Base-by-base conservation (phyloP, 768 basidiomycete genomes). In the Filobasidium floriforme region DNA sequence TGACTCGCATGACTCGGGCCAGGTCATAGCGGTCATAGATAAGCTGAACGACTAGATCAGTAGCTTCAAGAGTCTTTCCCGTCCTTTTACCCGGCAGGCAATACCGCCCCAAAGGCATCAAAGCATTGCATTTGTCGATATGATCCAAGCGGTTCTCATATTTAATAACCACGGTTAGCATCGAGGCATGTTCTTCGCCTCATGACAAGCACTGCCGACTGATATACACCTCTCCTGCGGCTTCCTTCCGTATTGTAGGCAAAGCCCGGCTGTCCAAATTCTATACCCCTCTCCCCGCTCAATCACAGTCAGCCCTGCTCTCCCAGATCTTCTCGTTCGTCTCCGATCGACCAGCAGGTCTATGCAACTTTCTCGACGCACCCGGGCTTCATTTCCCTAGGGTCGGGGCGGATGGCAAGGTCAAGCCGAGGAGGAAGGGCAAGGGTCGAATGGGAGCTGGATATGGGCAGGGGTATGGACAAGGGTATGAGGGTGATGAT, bases 301-400 rank as follows among this genome's bases (percentile, higher is more conserved):
- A 46, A 15, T 60, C 60, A 14, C 67, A 68, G 44, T 65, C 63
- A 19, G 69, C 73, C 24, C 82, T 93, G 40, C 85, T 94, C 60
- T 85, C 89, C 70, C 89, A 88, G 82, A 97, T 98, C 77, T 97
- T 90, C 80, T 86, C 87, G 19, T 85, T 97, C 61, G 85, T 99
- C 60, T 87, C 86, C 60, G 82, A 87, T 46, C 87, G 96, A 11
- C 89, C 90, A 14, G 81, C 86, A 2, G 86, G 86, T 0, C 82
- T 96, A 10, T 99, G 96, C 80, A 98, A 97, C 80, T 99, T 98
- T 77, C 85, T 98, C 37, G 96, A 98, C 74, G 93, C 81, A 7
- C 80, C 80, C 0, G 75, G 73, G 32, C 65, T 72, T 37, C 72
- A 61, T 24, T 78, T 72, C 51, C 74, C 69, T 73, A 22, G 54